Evolutionary conservation across 805 yeast species (phyloP).

Genomic region (Zygoascus biomembranicola): DNA sequence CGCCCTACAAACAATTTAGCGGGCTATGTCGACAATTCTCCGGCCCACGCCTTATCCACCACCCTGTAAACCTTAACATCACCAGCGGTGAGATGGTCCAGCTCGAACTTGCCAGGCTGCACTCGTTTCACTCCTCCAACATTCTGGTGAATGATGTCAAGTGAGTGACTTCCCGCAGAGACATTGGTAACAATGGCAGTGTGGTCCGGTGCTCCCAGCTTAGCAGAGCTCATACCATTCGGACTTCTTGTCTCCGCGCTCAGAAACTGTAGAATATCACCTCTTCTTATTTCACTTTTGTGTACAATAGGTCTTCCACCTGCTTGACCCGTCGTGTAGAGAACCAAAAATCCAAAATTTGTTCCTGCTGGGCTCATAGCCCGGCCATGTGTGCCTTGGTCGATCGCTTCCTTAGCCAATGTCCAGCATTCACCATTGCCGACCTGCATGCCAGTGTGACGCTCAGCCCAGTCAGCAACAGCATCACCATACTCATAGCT

Average conservation of each 20-base stretch:
- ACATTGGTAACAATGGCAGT: slow-evolving; percentile 28
- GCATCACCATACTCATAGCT: slow-evolving; percentile 24
- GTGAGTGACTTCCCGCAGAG: slow-evolving; percentile 4
- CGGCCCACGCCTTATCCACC: slow-evolving; percentile 28
- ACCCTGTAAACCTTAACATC: slow-evolving; percentile 26
- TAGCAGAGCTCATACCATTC: slow-evolving; percentile 11
- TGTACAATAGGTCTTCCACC: slow-evolving; percentile 9
- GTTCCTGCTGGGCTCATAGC: slow-evolving; percentile 25
- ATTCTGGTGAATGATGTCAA: slow-evolving; percentile 26
- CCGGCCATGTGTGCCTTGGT: slow-evolving; percentile 16
- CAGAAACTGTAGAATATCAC: slow-evolving; percentile 30
- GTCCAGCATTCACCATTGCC: slow-evolving; percentile 37
- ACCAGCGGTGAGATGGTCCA: slow-evolving; percentile 24
- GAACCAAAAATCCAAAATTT: slow-evolving; percentile 25
- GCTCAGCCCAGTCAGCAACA: slow-evolving; percentile 30
- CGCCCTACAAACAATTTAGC: background rate
- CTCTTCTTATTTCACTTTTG: slow-evolving; percentile 25
- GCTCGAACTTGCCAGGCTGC: slow-evolving; percentile 21
- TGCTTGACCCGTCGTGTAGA: slow-evolving; percentile 11
- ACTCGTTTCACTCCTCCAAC: slow-evolving; percentile 25
- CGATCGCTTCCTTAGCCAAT: slow-evolving; percentile 29
- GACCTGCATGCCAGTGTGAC: slow-evolving; percentile 24
- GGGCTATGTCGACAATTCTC: slow-evolving; percentile 10
- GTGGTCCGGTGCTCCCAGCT: slow-evolving; percentile 30
- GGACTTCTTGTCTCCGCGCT: slow-evolving; percentile 21